These are phyloP conservation scores for Inosperma sp. DNA, from an alignment of 768 basidiomycete species.

Conservation along the genomic window DNA sequence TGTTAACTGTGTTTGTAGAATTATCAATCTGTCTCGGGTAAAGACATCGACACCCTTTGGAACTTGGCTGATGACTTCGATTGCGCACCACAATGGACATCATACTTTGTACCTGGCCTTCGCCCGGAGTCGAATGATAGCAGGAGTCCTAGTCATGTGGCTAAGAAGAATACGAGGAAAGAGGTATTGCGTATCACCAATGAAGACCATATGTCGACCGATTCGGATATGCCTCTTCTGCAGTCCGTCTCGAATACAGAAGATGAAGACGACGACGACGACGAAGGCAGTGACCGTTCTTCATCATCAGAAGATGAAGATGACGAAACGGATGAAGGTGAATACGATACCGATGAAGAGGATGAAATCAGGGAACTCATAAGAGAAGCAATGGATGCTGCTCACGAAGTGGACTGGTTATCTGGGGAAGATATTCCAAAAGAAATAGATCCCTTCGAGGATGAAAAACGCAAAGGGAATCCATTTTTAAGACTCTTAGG, in stretches of 20 bases:
- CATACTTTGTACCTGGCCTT: slow-evolving; percentile 34
- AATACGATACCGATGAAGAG: slow-evolving; percentile 63
- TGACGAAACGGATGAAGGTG: slow-evolving; percentile 35
- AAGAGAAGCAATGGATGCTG: slow-evolving; percentile 70
- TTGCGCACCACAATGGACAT: slow-evolving; percentile 57
- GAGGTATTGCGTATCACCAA: slow-evolving; percentile 50
- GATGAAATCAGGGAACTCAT: slow-evolving; percentile 57
- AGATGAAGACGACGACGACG: slow-evolving; percentile 41
- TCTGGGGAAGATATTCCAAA: slow-evolving; percentile 31
- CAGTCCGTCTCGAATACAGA: slow-evolving; percentile 62
- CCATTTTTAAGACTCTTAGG: slow-evolving; percentile 76
- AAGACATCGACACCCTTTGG: slow-evolving; percentile 63
- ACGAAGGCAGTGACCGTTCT: slow-evolving; percentile 22
- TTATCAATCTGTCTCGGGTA: slow-evolving; percentile 48
- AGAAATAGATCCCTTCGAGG: slow-evolving; percentile 42
- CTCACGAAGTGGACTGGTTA: slow-evolving; percentile 55
- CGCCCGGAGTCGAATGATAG: too few relatives aligned
- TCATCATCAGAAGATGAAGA: slow-evolving; percentile 37
- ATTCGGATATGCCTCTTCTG: slow-evolving; percentile 62
- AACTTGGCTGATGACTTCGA: slow-evolving; percentile 47
- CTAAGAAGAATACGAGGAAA: slow-evolving; percentile 20
- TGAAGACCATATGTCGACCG: slow-evolving; percentile 40
- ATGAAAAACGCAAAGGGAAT: slow-evolving; percentile 60
- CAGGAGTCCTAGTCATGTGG: slow-evolving; percentile 14
- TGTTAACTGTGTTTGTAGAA: slow-evolving; percentile 39